phyloP scores from a whole-genome alignment of 495 filamentous ascomycete species.

The Cladorrhinum samala region DNA sequence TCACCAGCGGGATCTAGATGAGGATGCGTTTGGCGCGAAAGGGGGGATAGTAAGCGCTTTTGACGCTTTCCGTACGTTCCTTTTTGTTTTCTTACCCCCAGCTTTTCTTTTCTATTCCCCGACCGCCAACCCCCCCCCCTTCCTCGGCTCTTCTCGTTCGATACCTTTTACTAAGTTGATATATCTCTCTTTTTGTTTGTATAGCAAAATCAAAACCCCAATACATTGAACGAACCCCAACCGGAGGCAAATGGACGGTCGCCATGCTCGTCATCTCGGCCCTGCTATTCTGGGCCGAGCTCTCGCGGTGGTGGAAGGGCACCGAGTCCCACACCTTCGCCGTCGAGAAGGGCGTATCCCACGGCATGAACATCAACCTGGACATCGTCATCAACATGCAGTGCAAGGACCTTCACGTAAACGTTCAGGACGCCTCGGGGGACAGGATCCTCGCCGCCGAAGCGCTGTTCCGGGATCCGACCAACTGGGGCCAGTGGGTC shows the following conservation, averaged over 20 bases:
- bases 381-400: slow-evolving; percentile 90
- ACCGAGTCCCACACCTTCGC: slow-evolving; percentile 80
- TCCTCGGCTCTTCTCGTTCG: no score
- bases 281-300: slow-evolving; percentile 68
- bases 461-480: slow-evolving; percentile 66
- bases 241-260: slow-evolving; percentile 91
- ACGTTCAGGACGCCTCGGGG: slow-evolving; percentile 93
- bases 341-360: slow-evolving; percentile 88
- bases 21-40: slow-evolving; percentile 73
- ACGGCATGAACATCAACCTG: slow-evolving; percentile 86
- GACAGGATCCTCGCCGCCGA: slow-evolving; percentile 83
- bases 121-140: background rate
- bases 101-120: background rate
- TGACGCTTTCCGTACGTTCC: slow-evolving; percentile 87
- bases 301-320: slow-evolving; percentile 75
- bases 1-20: slow-evolving; percentile 35
- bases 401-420: slow-evolving; percentile 83
- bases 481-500: slow-evolving; percentile 76
- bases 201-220: slow-evolving; percentile 93
- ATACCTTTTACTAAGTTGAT: background rate
- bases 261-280: slow-evolving; percentile 65
- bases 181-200: slow-evolving; percentile 22
- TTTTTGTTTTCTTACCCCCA: background rate
- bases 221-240: slow-evolving; percentile 73
- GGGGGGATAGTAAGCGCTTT: slow-evolving; percentile 70